Percentiles rank a stretch among this genome's conserved stretches.
Evolutionary conservation across 441 rosid genomes (phyloP).

Genomic region (Adansonia gregorii): DNA sequence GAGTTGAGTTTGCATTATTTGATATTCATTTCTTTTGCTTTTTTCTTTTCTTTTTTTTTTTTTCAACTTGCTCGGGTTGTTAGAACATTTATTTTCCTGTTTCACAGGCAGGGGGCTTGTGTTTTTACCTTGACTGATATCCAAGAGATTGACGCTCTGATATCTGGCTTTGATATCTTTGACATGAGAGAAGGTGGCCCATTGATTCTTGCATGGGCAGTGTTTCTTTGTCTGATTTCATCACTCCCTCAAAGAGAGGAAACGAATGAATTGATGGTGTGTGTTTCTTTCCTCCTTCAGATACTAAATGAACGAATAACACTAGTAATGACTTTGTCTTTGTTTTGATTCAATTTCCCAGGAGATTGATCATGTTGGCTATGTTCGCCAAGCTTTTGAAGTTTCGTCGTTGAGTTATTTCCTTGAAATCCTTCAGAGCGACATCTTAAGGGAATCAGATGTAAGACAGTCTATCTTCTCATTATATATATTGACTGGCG

Average conservation of each 20-base stretch:
- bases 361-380: constrained; percentile 92
- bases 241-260: constrained; percentile 85
- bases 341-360: constrained; percentile 36
- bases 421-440: constrained; percentile 77
- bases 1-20: neutral
- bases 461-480: constrained; percentile 54
- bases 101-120: constrained; percentile 63
- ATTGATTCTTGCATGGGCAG: constrained; percentile 90
- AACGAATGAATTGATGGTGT: constrained; percentile 61
- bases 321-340: constrained; percentile 29
- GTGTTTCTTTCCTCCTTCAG: constrained; percentile 34
- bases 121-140: constrained; percentile 70
- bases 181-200: constrained; percentile 84
- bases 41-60: constrained; percentile 20
- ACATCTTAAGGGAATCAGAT: constrained; percentile 69
- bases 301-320: constrained; percentile 22
- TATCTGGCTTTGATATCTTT: constrained; percentile 67
- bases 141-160: constrained; percentile 84
- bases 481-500: constrained; percentile 6
- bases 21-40: constrained; percentile 6
- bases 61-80: constrained; percentile 31
- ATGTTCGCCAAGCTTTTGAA: constrained; percentile 91
- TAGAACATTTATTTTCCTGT: constrained; percentile 33
- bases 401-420: constrained; percentile 74
- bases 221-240: constrained; percentile 80